Conservation (phyloP, 2,329 filamentous ascomycete species). For the Pseudocercospora cruenta region DNA sequence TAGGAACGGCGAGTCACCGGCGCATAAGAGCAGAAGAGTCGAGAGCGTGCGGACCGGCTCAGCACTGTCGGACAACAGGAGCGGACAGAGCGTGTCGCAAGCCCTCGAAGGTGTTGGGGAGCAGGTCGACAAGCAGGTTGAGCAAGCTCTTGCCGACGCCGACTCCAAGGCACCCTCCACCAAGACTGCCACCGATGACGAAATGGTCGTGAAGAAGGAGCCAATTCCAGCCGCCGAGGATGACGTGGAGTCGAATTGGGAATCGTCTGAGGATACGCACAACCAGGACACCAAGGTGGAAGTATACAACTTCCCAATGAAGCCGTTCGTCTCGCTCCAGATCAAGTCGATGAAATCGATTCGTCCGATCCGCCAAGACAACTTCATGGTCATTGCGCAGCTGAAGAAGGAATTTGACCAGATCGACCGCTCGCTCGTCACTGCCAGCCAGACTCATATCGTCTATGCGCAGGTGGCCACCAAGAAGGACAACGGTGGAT, state of each 20-base stretch:
- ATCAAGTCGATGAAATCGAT: conserved; percentile 62
- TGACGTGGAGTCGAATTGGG: conserved; percentile 73
- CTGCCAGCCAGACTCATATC: conserved; percentile 88
- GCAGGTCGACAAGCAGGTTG: conserved; percentile 63
- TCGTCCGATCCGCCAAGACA: conserved; percentile 73
- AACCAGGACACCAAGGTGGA: conserved; percentile 68
- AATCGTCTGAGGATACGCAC: conserved; percentile 78
- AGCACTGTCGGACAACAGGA: conserved; percentile 23
- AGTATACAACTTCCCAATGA: conserved; percentile 96
- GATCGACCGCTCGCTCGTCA: conserved; percentile 88
- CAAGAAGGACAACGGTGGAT: conserved; percentile 75
- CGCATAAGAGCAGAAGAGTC: conserved; percentile 42
- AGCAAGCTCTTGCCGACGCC: conserved; percentile 64
- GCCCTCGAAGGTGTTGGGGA: conserved; percentile 69
- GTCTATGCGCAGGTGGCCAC: conserved; percentile 78
- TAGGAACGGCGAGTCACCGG: conserved; percentile 36
- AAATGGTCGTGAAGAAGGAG: conserved; percentile 61
- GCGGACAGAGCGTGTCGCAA: conserved; percentile 68
- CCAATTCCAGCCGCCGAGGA: conserved; percentile 55
- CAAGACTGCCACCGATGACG: conserved; percentile 46
- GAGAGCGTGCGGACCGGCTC: conserved; percentile 18
- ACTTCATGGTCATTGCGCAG: conserved; percentile 88
- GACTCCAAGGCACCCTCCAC: conserved; percentile 50
- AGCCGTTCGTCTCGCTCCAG: conserved; percentile 89
- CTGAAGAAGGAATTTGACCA: conserved; percentile 98